Percentiles rank a stretch among this genome's conserved stretches.
phyloP scores from a whole-genome alignment of 495 filamentous ascomycete species.

The Trypethelium eluteriae region DNA sequence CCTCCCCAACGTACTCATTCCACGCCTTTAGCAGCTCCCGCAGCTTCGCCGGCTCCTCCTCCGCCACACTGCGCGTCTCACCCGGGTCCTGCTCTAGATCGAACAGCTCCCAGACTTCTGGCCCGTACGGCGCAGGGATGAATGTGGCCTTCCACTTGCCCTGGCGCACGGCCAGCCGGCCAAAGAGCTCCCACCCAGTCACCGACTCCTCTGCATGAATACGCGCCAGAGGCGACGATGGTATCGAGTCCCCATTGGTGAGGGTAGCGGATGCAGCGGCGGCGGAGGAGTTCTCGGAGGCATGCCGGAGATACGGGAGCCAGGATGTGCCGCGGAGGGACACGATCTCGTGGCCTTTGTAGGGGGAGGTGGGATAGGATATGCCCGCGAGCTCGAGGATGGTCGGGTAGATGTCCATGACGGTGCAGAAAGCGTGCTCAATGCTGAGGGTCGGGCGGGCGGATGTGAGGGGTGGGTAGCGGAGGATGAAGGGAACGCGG shows the following conservation, averaged over 20 bases:
- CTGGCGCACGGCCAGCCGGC: conserved; percentile 40
- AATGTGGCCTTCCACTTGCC: conserved; percentile 47
- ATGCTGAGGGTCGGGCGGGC: conserved; percentile 27
- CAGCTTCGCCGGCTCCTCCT: conserved; percentile 18
- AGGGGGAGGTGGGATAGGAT: conserved; percentile 13
- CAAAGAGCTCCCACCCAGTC: conserved; percentile 44
- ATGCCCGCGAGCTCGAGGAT: conserved; percentile 21
- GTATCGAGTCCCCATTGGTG: neutral
- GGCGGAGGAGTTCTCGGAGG: neutral
- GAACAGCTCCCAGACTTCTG: conserved; percentile 44
- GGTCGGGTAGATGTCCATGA: conserved; percentile 24
- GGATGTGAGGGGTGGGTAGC: conserved; percentile 30
- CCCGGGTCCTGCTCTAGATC: conserved; percentile 30
- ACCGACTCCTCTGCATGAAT: conserved; percentile 14
- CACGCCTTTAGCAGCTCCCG: conserved; percentile 37
- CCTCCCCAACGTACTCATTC: conserved; percentile 50
- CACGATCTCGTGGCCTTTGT: conserved; percentile 14
- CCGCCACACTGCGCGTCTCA: conserved; percentile 22
- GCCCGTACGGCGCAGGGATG: conserved; percentile 44
- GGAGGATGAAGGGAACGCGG: conserved; percentile 47
- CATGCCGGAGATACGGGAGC: conserved; percentile 19
- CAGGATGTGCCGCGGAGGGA: conserved; percentile 14
- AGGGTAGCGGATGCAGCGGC: neutral
- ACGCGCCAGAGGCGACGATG: neutral
- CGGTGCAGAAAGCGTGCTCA: conserved; percentile 22